phyloP scores from a whole-genome alignment of 2,329 filamentous ascomycete species.

The Neofusicoccum ribis region DNA sequence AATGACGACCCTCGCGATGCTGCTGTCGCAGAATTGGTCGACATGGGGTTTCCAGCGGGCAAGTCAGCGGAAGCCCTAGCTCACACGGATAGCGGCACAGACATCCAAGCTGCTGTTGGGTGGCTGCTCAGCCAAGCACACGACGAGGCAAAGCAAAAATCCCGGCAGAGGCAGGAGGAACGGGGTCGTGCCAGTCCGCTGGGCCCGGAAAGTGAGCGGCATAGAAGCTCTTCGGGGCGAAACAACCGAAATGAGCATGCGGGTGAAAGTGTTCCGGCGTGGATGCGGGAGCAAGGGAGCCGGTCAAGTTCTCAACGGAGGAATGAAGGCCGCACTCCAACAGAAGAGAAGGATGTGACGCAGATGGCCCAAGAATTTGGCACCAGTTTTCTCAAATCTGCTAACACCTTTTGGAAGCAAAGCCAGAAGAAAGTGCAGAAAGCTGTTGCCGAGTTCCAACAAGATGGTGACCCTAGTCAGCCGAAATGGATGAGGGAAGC shows the following conservation, averaged over 20 bases:
- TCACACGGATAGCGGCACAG: conserved; percentile 74
- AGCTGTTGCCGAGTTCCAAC: conserved; percentile 81
- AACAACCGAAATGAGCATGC: conserved; percentile 21
- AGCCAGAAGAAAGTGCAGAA: conserved; percentile 91
- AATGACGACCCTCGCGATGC: conserved; percentile 63
- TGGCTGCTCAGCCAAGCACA: conserved; percentile 93
- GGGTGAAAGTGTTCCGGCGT: conserved; percentile 50
- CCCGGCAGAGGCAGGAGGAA: conserved; percentile 38
- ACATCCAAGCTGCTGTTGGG: conserved; percentile 84
- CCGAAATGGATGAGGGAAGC: conserved; percentile 94
- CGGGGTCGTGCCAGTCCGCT: conserved; percentile 29
- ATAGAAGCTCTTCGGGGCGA: conserved; percentile 30
- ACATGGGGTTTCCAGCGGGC: conserved; percentile 89
- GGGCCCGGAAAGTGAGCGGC: conserved; percentile 9
- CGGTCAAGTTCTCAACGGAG: conserved; percentile 50
- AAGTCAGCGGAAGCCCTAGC: conserved; percentile 78
- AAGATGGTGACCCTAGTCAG: conserved; percentile 72
- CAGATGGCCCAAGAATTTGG: conserved; percentile 82
- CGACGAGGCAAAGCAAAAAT: conserved; percentile 73
- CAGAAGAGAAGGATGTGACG: conserved; percentile 69
- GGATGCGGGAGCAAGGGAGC: conserved; percentile 62
- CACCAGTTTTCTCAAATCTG: conserved; percentile 84
- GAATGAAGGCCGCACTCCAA: conserved; percentile 58
- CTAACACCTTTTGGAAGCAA: conserved; percentile 92
- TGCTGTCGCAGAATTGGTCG: conserved; percentile 83